Conservation (phyloP, 2,329 filamentous ascomycete genomes). For the Fusarium sp. region DNA sequence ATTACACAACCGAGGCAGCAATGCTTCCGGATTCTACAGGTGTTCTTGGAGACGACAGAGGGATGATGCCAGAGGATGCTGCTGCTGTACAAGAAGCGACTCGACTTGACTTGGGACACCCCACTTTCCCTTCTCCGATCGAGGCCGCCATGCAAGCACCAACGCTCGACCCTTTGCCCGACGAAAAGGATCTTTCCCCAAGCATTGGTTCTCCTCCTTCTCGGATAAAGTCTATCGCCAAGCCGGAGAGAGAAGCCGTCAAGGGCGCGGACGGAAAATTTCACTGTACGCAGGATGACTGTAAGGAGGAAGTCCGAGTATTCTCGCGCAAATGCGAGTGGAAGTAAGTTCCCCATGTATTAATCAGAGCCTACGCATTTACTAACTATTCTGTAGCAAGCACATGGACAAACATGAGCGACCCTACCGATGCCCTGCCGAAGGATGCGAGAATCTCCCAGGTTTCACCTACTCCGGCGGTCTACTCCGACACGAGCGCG, state of each 20-base stretch:
- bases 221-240: conserved; percentile 67
- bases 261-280: conserved; percentile 82
- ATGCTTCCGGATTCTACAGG: conserved; percentile 56
- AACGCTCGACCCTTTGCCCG: conserved; percentile 51
- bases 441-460: conserved; percentile 90
- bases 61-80: conserved; percentile 57
- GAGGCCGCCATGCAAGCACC: conserved; percentile 50
- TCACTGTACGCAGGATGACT: conserved; percentile 78
- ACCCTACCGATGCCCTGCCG: conserved; percentile 86
- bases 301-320: conserved; percentile 71
- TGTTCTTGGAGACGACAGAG: conserved; percentile 54
- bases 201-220: conserved; percentile 52
- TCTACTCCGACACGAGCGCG: conserved; percentile 88
- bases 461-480: conserved; percentile 97
- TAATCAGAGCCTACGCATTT: conserved; percentile 2
- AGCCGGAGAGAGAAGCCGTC: conserved; percentile 68
- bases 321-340: conserved; percentile 93
- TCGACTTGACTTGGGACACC: conserved; percentile 56
- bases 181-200: conserved; percentile 54
- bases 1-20: conserved; percentile 58
- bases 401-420: conserved; percentile 99
- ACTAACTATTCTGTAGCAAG: conserved; percentile 71
- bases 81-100: conserved; percentile 55
- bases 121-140: conserved; percentile 54
- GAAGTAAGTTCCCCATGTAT: conserved; percentile 76